Conservation (phyloP, 768 basidiomycete species). For the Tricholoma hemisulphureum region DNA sequence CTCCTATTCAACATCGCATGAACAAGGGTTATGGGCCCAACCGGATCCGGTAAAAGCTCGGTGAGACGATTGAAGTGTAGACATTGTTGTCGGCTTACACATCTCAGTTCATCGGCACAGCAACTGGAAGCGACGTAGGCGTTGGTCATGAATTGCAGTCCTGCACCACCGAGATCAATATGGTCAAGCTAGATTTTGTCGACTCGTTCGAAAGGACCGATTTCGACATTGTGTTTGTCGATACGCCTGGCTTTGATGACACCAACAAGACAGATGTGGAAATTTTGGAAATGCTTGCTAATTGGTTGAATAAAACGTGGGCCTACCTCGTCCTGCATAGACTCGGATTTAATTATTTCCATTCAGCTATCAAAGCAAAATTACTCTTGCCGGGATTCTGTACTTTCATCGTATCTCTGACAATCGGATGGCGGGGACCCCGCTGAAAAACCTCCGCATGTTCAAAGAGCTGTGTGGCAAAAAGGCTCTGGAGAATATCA, state of each 20-base stretch:
- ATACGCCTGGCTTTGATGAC: conserved; percentile 5
- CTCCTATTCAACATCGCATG: neutral
- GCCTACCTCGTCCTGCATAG: neutral
- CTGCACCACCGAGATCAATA: conserved; percentile 2
- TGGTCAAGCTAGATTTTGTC: conserved; percentile 2
- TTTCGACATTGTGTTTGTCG: conserved; percentile 1
- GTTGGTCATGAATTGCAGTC: conserved; percentile 2
- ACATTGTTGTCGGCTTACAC: neutral
- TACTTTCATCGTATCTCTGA: conserved; percentile 47
- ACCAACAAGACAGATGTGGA: neutral
- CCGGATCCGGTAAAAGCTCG: conserved; percentile 2
- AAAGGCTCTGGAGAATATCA: conserved; percentile 39
- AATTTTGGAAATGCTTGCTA: conserved; percentile 2
- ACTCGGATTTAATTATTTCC: neutral
- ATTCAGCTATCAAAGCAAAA: conserved; percentile 21
- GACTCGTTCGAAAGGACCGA: neutral
- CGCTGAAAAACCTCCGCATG: conserved; percentile 43
- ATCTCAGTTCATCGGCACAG: conserved; percentile 1
- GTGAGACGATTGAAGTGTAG: neutral
- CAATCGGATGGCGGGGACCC: conserved; percentile 38
- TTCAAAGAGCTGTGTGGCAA: conserved; percentile 51
- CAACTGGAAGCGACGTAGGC: neutral
- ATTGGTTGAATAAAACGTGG: conserved; percentile 4
- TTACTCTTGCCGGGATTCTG: conserved; percentile 38
- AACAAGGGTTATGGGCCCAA: conserved; percentile 1